Conservation (phyloP, 2,329 filamentous ascomycete species). For the Furcasterigmium furcatum region DNA sequence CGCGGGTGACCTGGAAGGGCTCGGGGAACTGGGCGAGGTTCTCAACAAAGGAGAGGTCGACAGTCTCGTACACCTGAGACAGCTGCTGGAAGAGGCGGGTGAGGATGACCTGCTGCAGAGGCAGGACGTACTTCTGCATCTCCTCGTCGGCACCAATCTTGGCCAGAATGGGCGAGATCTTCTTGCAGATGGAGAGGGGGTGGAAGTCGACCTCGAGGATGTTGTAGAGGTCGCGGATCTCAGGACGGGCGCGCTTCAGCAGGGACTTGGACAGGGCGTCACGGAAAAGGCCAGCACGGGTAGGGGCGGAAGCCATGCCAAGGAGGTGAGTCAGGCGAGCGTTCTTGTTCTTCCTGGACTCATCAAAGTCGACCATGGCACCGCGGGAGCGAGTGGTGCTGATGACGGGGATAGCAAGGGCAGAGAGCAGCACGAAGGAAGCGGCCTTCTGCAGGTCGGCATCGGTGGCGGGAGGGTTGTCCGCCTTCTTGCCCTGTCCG, state of each 20-base stretch:
- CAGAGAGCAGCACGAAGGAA: slow-evolving; percentile 92
- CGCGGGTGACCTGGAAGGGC: slow-evolving; percentile 86
- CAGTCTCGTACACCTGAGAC: slow-evolving; percentile 97
- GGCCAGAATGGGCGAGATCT: slow-evolving; percentile 92
- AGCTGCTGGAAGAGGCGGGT: slow-evolving; percentile 98
- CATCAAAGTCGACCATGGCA: slow-evolving; percentile 93
- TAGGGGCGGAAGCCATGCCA: slow-evolving; percentile 87
- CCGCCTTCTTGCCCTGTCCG: slow-evolving; percentile 87
- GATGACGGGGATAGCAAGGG: slow-evolving; percentile 97
- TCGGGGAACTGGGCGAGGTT: slow-evolving; percentile 93
- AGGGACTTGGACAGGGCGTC: slow-evolving; percentile 94
- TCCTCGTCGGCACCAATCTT: slow-evolving; percentile 92
- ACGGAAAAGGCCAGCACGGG: slow-evolving; percentile 87
- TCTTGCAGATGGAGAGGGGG: slow-evolving; percentile 96
- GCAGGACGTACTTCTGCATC: slow-evolving; percentile 95
- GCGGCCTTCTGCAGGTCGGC: slow-evolving; percentile 90
- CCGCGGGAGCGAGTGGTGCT: slow-evolving; percentile 96
- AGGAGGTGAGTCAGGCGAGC: slow-evolving; percentile 92
- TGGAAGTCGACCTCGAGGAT: slow-evolving; percentile 99
- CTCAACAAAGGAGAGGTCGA: slow-evolving; percentile 90
- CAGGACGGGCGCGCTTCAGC: slow-evolving; percentile 84
- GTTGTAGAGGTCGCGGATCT: slow-evolving; percentile 96
- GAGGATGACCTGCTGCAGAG: slow-evolving; percentile 96
- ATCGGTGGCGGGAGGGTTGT: slow-evolving; percentile 87
- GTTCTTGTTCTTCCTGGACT: slow-evolving; percentile 98